Evolutionary conservation across 441 rosid species (phyloP).

Genomic region (Gossypium lobatum): DNA sequence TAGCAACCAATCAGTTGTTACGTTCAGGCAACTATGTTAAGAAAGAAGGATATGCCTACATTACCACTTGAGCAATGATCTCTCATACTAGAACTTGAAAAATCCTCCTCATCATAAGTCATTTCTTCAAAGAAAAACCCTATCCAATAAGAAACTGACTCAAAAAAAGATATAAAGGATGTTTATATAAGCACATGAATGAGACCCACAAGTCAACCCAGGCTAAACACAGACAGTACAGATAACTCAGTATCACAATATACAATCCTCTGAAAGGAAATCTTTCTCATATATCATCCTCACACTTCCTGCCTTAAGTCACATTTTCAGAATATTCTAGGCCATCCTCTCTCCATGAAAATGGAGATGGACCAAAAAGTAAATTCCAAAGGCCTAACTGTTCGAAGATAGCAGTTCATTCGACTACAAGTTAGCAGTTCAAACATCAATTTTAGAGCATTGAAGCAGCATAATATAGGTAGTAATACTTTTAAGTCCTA

Average conservation of each 20-base stretch:
- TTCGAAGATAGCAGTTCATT: not conserved
- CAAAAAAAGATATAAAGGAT: not conserved
- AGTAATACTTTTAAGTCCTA: not conserved
- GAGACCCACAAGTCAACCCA: not conserved
- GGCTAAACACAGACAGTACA: not conserved
- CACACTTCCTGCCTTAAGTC: not conserved
- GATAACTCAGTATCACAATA: not conserved
- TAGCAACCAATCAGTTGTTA: not conserved
- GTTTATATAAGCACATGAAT: not conserved
- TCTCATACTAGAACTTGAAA: not conserved
- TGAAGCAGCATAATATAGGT: not conserved
- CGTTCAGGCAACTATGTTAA: not conserved
- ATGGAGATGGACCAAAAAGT: not conserved
- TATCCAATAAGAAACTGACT: not conserved
- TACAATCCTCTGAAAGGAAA: not conserved
- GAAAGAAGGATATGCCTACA: not conserved
- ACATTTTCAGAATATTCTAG: not conserved
- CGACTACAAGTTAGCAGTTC: not conserved
- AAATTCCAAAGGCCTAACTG: not conserved
- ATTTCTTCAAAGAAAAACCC: not conserved
- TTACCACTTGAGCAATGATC: not conserved
- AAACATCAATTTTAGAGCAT: slow-evolving; percentile 6
- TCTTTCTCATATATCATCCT: not conserved
- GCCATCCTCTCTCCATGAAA: not conserved
- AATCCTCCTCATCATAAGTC: not conserved